Conservation (phyloP, 352 stramenopile genomes). For the Plasmopara viticola region DNA sequence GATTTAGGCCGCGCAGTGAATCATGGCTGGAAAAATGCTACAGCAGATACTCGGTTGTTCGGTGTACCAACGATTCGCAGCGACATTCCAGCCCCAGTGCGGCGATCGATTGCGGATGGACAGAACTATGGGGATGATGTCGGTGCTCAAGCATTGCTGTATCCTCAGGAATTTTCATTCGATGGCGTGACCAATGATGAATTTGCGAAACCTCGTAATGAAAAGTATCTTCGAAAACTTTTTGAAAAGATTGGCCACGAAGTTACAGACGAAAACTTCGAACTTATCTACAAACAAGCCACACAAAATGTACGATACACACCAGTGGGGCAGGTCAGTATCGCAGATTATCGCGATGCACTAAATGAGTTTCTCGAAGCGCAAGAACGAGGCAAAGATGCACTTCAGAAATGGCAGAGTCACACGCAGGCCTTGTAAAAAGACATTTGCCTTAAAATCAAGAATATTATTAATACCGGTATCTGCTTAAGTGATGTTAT, state of each 20-base stretch:
- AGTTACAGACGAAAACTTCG: slow-evolving; percentile 54
- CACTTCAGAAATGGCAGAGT: slow-evolving; percentile 48
- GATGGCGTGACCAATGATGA: slow-evolving; percentile 80
- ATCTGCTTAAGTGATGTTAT: too few species aligned
- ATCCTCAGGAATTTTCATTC: slow-evolving; percentile 76
- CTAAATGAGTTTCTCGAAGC: slow-evolving; percentile 66
- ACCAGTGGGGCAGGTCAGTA: slow-evolving; percentile 34
- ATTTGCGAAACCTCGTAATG: slow-evolving; percentile 59
- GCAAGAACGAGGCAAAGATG: slow-evolving; percentile 34
- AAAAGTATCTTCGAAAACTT: slow-evolving; percentile 52
- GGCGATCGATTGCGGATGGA: slow-evolving; percentile 76
- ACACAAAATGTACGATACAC: slow-evolving; percentile 37
- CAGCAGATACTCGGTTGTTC: slow-evolving; percentile 54
- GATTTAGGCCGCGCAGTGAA: slow-evolving; percentile 81
- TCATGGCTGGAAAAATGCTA: slow-evolving; percentile 81
- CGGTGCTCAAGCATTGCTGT: slow-evolving; percentile 72
- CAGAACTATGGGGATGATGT: slow-evolving; percentile 90
- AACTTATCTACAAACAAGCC: slow-evolving; percentile 65
- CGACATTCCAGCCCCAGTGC: slow-evolving; percentile 70
- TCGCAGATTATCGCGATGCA: slow-evolving; percentile 67
- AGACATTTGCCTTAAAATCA: too few species aligned
- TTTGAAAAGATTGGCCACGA: slow-evolving; percentile 69
- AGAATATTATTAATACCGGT: too few species aligned
- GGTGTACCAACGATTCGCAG: slow-evolving; percentile 80
- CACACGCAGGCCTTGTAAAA: slow-evolving; percentile 5